phyloP scores from a whole-genome alignment of 2,329 filamentous ascomycete species.

The Cladosporium halotolerans region DNA sequence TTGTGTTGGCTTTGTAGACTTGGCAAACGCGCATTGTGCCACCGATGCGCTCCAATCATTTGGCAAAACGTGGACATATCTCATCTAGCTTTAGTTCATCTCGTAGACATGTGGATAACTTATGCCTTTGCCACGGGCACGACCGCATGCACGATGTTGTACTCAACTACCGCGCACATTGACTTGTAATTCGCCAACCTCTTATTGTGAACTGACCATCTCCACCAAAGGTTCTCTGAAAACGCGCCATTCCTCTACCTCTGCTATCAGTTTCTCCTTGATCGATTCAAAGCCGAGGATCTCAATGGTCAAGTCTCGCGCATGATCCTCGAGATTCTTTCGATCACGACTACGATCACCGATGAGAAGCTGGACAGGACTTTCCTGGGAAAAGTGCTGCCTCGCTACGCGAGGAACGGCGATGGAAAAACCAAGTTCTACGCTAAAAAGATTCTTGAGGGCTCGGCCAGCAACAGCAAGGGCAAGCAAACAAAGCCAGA shows the following conservation, averaged over 20 bases:
- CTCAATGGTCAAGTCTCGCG: conserved; percentile 37
- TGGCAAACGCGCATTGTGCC: too few relatives aligned
- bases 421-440: conserved; percentile 59
- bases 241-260: conserved; percentile 38
- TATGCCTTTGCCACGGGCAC: not conserved
- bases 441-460: conserved; percentile 50
- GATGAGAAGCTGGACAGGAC: conserved; percentile 55
- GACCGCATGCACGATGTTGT: not conserved
- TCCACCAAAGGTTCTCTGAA: conserved; percentile 20
- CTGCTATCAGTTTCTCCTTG: conserved; percentile 45
- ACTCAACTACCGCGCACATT: not conserved
- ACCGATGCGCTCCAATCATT: too few relatives aligned
- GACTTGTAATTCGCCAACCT: not conserved
- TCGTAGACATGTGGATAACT: too few relatives aligned
- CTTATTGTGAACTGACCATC: conserved; percentile 1
- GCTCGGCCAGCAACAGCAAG: conserved; percentile 27
- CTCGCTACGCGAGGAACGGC: conserved; percentile 58
- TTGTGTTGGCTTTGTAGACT: too few relatives aligned
- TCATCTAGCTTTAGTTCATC: too few relatives aligned
- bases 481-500: conserved; percentile 12
- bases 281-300: conserved; percentile 41
- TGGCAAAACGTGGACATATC: too few relatives aligned
- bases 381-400: conserved; percentile 60
- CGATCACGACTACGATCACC: conserved; percentile 55
- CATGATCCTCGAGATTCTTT: conserved; percentile 50